Percentiles rank a stretch among this genome's conserved stretches.
Conservation (phyloP, 2,329 filamentous ascomycete species). For the Colletotrichum navitas region DNA sequence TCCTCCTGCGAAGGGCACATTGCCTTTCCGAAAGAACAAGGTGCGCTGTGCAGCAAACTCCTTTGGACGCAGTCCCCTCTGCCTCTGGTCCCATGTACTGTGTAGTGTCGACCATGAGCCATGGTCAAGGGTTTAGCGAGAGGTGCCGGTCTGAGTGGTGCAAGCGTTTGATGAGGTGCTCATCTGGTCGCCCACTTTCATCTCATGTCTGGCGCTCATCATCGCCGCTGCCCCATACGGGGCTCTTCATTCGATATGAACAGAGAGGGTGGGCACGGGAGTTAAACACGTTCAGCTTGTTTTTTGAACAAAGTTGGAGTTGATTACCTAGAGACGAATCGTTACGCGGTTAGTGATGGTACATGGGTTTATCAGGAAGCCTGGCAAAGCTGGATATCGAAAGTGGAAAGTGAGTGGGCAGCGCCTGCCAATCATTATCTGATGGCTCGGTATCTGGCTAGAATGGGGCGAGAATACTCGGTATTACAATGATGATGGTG, state of each 20-base stretch:
- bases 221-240: constrained; percentile 9
- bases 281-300: constrained; percentile 1
- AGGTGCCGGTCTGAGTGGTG: constrained; percentile 7
- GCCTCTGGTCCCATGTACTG: background rate
- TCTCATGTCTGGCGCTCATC: constrained; percentile 17
- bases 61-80: background rate
- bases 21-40: constrained; percentile 10
- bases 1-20: constrained; percentile 3
- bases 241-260: constrained; percentile 18
- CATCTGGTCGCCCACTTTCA: constrained; percentile 24
- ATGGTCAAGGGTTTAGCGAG: background rate
- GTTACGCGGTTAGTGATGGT: background rate
- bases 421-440: constrained; percentile 33
- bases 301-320: background rate
- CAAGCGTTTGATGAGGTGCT: constrained; percentile 28
- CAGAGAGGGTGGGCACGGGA: background rate
- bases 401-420: constrained; percentile 29
- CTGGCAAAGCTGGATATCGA: constrained; percentile 14
- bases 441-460: background rate
- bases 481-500: background rate
- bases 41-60: background rate
- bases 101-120: background rate
- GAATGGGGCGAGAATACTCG: constrained; percentile 15
- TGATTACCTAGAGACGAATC: constrained; percentile 1
- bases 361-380: constrained; percentile 24